phyloP scores from a whole-genome alignment of 2,329 filamentous ascomycete species.

The Neofusicoccum umdonicola region DNA sequence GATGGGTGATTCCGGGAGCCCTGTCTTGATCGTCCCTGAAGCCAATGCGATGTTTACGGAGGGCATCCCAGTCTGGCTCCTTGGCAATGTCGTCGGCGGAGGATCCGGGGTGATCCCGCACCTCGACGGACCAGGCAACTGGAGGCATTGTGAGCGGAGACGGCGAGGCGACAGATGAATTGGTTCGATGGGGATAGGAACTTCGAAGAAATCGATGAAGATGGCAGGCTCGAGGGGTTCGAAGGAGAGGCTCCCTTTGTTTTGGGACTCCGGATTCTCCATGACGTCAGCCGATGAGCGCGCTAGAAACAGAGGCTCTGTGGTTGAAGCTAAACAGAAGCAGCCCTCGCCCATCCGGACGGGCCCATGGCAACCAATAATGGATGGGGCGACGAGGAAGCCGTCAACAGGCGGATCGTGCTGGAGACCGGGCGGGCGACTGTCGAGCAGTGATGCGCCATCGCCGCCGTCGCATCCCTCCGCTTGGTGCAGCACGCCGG shows the following conservation, averaged over 20 bases:
- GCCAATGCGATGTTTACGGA: constrained; percentile 42
- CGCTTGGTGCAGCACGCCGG: too few relatives aligned
- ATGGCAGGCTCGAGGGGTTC: neutral
- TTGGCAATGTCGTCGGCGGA: constrained; percentile 39
- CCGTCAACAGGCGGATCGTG: neutral
- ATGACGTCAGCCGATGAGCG: neutral
- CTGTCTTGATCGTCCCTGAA: constrained; percentile 38
- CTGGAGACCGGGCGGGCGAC: neutral
- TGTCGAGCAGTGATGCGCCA: neutral
- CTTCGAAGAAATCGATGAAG: neutral
- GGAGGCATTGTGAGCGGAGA: constrained; percentile 25
- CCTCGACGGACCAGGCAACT: constrained; percentile 29
- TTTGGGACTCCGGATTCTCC: neutral
- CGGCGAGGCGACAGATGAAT: neutral
- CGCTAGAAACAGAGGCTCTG: neutral
- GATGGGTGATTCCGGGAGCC: constrained; percentile 40
- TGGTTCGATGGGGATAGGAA: neutral
- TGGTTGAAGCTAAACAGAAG: constrained; percentile 2
- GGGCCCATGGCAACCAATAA: neutral
- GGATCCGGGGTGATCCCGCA: constrained; percentile 40
- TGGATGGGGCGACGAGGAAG: neutral
- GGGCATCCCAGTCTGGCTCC: constrained; percentile 44
- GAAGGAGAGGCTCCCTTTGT: neutral
- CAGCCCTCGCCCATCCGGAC: neutral
- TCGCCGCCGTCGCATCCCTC: too few relatives aligned